Conservation (phyloP, 352 stramenopile species). For the Phytophthora palmivora region DNA sequence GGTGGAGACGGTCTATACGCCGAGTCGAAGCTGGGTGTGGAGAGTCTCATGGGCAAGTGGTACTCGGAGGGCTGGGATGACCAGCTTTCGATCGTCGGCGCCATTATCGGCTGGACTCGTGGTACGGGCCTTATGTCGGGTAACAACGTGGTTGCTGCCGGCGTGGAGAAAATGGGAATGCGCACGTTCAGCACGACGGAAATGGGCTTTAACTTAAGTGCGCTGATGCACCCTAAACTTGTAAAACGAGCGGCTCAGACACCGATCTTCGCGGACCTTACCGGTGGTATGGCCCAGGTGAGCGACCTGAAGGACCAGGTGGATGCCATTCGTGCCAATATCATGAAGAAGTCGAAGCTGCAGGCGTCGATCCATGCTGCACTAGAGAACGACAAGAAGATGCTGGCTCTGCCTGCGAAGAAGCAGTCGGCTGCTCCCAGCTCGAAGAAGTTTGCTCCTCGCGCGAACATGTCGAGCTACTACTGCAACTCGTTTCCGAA, state of each 20-base stretch:
- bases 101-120: conserved; percentile 90
- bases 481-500: conserved; percentile 75
- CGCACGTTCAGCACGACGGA: conserved; percentile 88
- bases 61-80: conserved; percentile 86
- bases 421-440: conserved; percentile 17
- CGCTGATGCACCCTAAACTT: conserved; percentile 82
- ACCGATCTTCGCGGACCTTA: conserved; percentile 83
- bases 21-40: conserved; percentile 89
- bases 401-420: conserved; percentile 27
- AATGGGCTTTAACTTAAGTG: conserved; percentile 91
- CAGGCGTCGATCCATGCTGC: conserved; percentile 53
- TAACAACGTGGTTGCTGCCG: conserved; percentile 89
- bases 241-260: conserved; percentile 74
- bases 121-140: conserved; percentile 88
- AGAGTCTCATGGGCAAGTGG: conserved; percentile 90
- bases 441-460: conserved; percentile 47
- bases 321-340: conserved; percentile 57
- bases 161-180: conserved; percentile 82
- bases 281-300: conserved; percentile 79
- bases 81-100: conserved; percentile 85
- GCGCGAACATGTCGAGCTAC: conserved; percentile 79
- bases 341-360: conserved; percentile 66
- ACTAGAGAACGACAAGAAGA: conserved; percentile 51
- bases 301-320: conserved; percentile 77
- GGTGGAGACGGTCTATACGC: conserved; percentile 89